Conservation (phyloP, 495 filamentous ascomycete species). For the Xylaria castorea region DNA sequence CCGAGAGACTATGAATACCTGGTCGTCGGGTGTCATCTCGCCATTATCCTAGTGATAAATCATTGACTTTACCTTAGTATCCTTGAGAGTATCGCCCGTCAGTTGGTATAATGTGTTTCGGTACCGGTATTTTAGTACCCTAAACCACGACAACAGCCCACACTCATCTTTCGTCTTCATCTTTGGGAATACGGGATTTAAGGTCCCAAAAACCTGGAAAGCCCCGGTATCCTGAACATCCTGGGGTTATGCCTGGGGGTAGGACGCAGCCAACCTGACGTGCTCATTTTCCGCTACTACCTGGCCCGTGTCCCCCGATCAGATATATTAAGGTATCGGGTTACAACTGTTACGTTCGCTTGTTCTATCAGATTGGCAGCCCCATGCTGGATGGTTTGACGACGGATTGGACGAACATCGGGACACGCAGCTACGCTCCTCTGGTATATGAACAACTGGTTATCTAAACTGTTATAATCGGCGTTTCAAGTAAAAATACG, state of each 20-base stretch:
- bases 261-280: background rate
- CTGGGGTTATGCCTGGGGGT: background rate
- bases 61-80: background rate
- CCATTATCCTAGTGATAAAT: background rate
- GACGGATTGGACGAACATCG: background rate
- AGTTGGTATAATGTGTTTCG: background rate
- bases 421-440: background rate
- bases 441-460: background rate
- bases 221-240: background rate
- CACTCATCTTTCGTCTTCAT: background rate
- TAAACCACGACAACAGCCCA: background rate
- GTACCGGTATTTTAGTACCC: background rate
- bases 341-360: background rate
- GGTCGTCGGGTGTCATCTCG: background rate
- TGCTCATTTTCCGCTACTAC: background rate
- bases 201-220: constrained; percentile 8
- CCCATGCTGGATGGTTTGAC: background rate
- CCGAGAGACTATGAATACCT: constrained; percentile 1
- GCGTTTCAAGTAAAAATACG: background rate
- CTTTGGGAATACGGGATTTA: background rate
- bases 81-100: background rate
- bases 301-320: background rate
- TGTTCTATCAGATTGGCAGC: background rate
- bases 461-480: background rate
- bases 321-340: constrained; percentile 5